Percentiles rank a stretch among this genome's conserved stretches.
Evolutionary conservation across 2,329 filamentous ascomycete genomes (phyloP).

Genomic region (Zymoseptoria crescenta): DNA sequence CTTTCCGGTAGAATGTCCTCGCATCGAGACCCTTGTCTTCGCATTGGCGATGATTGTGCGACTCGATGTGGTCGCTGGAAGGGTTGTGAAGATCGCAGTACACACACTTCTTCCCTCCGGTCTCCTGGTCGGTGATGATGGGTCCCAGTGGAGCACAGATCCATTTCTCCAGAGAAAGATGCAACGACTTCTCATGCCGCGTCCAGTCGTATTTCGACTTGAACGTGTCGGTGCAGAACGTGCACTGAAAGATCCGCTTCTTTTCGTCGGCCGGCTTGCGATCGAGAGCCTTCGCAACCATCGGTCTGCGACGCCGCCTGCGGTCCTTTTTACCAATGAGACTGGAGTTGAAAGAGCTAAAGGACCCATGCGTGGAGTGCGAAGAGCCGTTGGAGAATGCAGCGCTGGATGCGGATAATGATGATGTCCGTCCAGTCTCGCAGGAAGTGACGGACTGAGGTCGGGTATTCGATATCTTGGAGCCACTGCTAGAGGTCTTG

Average conservation of each 20-base stretch:
- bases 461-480: conserved; percentile 42
- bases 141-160: conserved; percentile 53
- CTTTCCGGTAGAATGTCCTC: conserved; percentile 56
- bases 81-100: conserved; percentile 52
- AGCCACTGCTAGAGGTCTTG: conserved; percentile 45
- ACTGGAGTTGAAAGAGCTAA: conserved; percentile 41
- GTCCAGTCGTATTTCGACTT: conserved; percentile 53
- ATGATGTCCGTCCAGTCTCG: conserved; percentile 22
- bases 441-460: conserved; percentile 47
- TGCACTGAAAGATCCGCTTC: conserved; percentile 48
- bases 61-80: conserved; percentile 48
- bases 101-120: conserved; percentile 50
- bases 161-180: conserved; percentile 60
- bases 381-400: conserved; percentile 50
- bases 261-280: conserved; percentile 27
- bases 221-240: conserved; percentile 51
- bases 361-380: conserved; percentile 47
- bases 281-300: conserved; percentile 16
- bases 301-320: conserved; percentile 40
- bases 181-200: conserved; percentile 57
- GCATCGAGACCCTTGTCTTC: conserved; percentile 59
- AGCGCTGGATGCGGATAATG: conserved; percentile 34
- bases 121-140: conserved; percentile 48
- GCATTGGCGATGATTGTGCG: conserved; percentile 55
- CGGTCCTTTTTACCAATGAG: conserved; percentile 50